Base-by-base conservation (phyloP, 352 stramenopile species). In the Pythium vanterpoolii region DNA sequence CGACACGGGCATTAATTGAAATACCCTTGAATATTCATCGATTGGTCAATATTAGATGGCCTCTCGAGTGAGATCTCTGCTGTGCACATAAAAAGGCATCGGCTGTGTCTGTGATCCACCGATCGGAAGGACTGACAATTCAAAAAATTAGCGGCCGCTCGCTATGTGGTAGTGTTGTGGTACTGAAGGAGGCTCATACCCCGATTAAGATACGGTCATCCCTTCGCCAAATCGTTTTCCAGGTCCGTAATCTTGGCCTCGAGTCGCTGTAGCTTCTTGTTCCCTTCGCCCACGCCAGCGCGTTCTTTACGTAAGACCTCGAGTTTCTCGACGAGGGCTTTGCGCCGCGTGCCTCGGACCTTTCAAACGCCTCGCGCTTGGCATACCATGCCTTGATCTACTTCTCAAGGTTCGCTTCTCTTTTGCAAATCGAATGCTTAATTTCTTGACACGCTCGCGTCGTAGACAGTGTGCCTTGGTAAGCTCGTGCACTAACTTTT, bases 311-410 rank as follows among this genome's bases (percentile, higher is more conserved):
- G 30, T 14, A 24, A 60, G 43, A 6, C 43, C 26, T 34, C 71
- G 65, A 31, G 18, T 7, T 55, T 74, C 46, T 46, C 33, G 4
- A 47, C 28, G 23, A 58, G 24, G 10, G 38, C 40, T 21, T 57
- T 52, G 30, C 48, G 39, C 2, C 48, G 38, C 2, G 47, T 34
- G 3, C 28, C 31, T 11, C 44, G 72, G 5, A 65, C 64, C n/a
- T 67, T 71, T 64, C 47, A 3, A 86, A 73, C 1, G 71, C 72
- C n/a, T 69, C 69, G 6, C 80, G 49, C 46, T 79, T 79, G 5
- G 51, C 59, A 19, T 54, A 48, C 10, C 83, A 58, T 36, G 75
- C 71, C 5, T 66, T 52, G 10, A 67, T 67, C 16, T 76, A 71
- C 23, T 62, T 57, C 13, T 62, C 67, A 21, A 87, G 51, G 47